Percentiles rank a stretch among this genome's conserved stretches.
Evolutionary conservation across 805 yeast species (phyloP).

Genomic region (Starmerella floris): DNA sequence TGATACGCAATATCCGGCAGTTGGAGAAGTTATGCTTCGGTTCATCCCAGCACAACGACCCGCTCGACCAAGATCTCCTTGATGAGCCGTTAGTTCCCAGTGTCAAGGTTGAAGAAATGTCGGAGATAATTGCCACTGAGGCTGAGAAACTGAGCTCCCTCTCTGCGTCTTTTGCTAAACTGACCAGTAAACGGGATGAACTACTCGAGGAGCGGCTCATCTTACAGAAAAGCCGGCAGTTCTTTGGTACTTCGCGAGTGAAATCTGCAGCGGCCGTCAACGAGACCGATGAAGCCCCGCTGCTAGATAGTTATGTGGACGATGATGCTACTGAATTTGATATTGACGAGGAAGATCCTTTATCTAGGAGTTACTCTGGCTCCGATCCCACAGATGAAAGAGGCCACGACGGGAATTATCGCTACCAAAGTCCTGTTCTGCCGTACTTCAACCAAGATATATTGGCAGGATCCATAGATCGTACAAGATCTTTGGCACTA

Average conservation of each 20-base stretch:
- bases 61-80: slow-evolving; percentile 2
- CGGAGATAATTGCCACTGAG: slow-evolving; percentile 45
- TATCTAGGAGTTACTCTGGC: no score
- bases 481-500: slow-evolving; percentile 53
- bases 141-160: slow-evolving; percentile 64
- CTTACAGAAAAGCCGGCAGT: slow-evolving; percentile 35
- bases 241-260: slow-evolving; percentile 23
- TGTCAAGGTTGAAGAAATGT: slow-evolving; percentile 57
- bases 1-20: slow-evolving; percentile 32
- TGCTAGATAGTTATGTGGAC: slow-evolving; percentile 21
- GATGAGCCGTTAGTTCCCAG: slow-evolving; percentile 26
- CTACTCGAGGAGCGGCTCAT: slow-evolving; percentile 62
- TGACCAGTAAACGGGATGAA: slow-evolving; percentile 45
- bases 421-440: neutral
- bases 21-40: slow-evolving; percentile 7
- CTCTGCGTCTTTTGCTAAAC: slow-evolving; percentile 49
- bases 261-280: neutral
- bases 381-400: no score
- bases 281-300: slow-evolving; percentile 25
- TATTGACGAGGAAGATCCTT: slow-evolving; percentile 18
- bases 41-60: neutral
- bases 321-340: slow-evolving; percentile 13
- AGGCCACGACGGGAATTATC: neutral
- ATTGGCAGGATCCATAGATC: slow-evolving; percentile 68
- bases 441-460: slow-evolving; percentile 24